These are phyloP conservation scores for Bruguiera parviflora DNA, from an alignment of 345 rosid genomes.

Conservation along the genomic window DNA sequence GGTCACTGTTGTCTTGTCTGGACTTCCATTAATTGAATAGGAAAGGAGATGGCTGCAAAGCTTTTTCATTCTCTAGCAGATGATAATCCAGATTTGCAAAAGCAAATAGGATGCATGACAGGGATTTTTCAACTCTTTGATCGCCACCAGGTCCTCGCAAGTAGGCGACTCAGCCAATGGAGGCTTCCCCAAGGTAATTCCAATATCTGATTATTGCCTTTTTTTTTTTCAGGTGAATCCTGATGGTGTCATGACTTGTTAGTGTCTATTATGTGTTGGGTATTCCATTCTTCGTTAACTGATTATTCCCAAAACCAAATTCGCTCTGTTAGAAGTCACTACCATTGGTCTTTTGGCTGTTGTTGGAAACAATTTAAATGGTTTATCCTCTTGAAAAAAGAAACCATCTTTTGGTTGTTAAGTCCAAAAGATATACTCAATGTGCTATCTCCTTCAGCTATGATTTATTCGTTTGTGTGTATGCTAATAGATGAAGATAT, in stretches of 20 bases:
- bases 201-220: neutral
- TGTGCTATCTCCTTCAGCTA: neutral
- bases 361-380: neutral
- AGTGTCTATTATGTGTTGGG: too few relatives aligned
- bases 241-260: neutral
- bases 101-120: slow-evolving; percentile 95
- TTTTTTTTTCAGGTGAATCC: neutral
- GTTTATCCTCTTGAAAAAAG: neutral
- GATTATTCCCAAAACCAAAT: neutral
- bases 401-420: neutral
- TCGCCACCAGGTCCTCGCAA: slow-evolving; percentile 53
- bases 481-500: neutral
- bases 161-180: slow-evolving; percentile 47
- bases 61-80: slow-evolving; percentile 88
- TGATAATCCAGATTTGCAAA: slow-evolving; percentile 88
- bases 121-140: slow-evolving; percentile 89
- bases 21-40: slow-evolving; percentile 1
- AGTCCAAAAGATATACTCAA: neutral
- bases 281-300: neutral
- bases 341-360: neutral
- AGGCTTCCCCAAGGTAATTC: slow-evolving; percentile 69
- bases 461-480: neutral
- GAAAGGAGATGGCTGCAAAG: slow-evolving; percentile 74
- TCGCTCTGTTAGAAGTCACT: neutral
- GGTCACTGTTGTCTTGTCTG: neutral